Evolutionary conservation across 768 basidiomycete species (phyloP).

Genomic region (Termitomyces sp.): DNA sequence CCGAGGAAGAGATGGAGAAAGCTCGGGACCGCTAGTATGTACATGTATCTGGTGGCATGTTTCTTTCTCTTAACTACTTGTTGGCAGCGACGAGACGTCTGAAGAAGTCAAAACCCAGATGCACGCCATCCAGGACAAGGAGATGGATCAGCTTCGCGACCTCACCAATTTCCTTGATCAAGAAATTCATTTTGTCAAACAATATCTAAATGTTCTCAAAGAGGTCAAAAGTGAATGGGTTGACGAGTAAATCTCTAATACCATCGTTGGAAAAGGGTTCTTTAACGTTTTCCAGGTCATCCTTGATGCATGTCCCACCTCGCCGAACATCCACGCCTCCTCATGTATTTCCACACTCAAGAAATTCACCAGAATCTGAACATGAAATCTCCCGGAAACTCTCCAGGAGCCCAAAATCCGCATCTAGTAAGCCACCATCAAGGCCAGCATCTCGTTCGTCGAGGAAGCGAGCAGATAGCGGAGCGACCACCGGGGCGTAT

Average conservation of each 20-base stretch:
- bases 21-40: conserved; percentile 73
- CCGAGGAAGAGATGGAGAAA: conserved; percentile 74
- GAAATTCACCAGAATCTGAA: conserved; percentile 23
- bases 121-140: conserved; percentile 74
- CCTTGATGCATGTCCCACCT: conserved; percentile 4
- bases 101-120: conserved; percentile 80
- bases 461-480: conserved; percentile 60
- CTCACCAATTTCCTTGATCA: conserved; percentile 66
- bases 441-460: conserved; percentile 56
- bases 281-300: conserved; percentile 3
- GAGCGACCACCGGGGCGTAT: conserved; percentile 31
- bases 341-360: conserved; percentile 11
- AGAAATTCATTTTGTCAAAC: conserved; percentile 67
- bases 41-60: neutral
- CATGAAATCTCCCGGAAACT: conserved; percentile 26
- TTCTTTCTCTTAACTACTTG: neutral
- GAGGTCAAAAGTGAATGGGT: conserved; percentile 68
- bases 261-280: neutral
- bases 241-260: conserved; percentile 36
- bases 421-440: conserved; percentile 37
- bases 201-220: conserved; percentile 67
- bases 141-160: conserved; percentile 64
- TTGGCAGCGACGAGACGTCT: conserved; percentile 71
- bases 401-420: conserved; percentile 36
- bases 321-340: conserved; percentile 9